phyloP scores from a whole-genome alignment of 2,329 filamentous ascomycete genomes.

The Fusarium verticillioides region DNA sequence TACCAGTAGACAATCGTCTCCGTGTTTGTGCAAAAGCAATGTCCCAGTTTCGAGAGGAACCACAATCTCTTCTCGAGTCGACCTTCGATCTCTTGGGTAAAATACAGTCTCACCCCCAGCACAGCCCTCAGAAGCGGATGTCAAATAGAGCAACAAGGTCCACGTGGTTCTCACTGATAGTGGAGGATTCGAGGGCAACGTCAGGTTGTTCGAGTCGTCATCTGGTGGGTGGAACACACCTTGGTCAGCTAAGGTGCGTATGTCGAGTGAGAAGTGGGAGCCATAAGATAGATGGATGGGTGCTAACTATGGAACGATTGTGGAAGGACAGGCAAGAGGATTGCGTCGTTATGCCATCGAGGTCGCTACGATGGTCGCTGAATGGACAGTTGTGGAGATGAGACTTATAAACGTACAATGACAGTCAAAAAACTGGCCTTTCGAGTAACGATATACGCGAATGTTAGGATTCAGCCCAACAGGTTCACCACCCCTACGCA shows the following conservation, averaged over 20 bases:
- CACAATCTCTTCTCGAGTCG: conserved; percentile 72
- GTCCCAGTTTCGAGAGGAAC: conserved; percentile 85
- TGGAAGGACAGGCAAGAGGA: neutral
- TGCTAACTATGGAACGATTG: neutral
- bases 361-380: neutral
- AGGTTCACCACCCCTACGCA: conserved; percentile 80
- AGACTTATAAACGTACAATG: conserved; percentile 73
- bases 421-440: conserved; percentile 90
- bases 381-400: neutral
- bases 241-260: conserved; percentile 13
- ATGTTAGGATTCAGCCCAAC: conserved; percentile 91
- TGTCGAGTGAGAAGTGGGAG: neutral
- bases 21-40: conserved; percentile 87
- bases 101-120: conserved; percentile 91
- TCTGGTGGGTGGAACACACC: conserved; percentile 60
- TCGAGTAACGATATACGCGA: conserved; percentile 85
- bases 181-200: conserved; percentile 55
- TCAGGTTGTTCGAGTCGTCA: conserved; percentile 84
- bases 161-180: conserved; percentile 74
- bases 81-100: conserved; percentile 75
- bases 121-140: conserved; percentile 78
- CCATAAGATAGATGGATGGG: neutral
- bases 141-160: conserved; percentile 91
- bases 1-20: conserved; percentile 84
- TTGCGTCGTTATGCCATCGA: neutral